phyloP scores from a whole-genome alignment of 495 filamentous ascomycete genomes.

The Neurospora sp. region DNA sequence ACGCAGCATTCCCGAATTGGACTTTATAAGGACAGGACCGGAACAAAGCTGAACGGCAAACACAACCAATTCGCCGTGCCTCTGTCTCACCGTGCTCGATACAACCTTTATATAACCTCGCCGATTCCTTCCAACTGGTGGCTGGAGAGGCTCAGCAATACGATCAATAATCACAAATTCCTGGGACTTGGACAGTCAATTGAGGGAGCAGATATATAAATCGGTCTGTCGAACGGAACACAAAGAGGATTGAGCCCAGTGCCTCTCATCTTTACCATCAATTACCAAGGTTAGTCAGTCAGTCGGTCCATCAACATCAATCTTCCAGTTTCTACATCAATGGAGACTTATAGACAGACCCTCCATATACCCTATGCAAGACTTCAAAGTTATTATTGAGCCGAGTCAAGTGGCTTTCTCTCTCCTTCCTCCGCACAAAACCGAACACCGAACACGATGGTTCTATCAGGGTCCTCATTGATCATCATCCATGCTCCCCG shows the following conservation, averaged over 20 bases:
- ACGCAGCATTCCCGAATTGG: background rate
- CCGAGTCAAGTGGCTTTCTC: background rate
- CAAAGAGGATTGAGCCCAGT: background rate
- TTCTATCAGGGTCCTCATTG: background rate
- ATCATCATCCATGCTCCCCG: background rate
- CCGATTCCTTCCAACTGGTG: background rate
- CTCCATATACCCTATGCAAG: background rate
- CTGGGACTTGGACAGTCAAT: background rate
- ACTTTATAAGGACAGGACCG: background rate
- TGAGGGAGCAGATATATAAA: background rate
- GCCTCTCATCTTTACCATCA: background rate
- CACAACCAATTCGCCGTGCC: background rate
- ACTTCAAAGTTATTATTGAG: background rate
- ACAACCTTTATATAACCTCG: background rate
- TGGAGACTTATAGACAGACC: background rate
- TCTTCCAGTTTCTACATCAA: background rate
- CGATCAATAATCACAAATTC: background rate
- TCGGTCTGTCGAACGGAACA: background rate
- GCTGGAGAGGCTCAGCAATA: background rate
- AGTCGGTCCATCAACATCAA: no score
- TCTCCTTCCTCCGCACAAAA: background rate
- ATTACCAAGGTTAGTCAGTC: background rate
- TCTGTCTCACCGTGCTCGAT: background rate
- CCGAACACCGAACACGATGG: background rate
- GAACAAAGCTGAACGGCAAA: background rate